These are phyloP conservation scores for Chaetomium fimeti DNA, from an alignment of 495 filamentous ascomycete species.

Conservation along the genomic window DNA sequence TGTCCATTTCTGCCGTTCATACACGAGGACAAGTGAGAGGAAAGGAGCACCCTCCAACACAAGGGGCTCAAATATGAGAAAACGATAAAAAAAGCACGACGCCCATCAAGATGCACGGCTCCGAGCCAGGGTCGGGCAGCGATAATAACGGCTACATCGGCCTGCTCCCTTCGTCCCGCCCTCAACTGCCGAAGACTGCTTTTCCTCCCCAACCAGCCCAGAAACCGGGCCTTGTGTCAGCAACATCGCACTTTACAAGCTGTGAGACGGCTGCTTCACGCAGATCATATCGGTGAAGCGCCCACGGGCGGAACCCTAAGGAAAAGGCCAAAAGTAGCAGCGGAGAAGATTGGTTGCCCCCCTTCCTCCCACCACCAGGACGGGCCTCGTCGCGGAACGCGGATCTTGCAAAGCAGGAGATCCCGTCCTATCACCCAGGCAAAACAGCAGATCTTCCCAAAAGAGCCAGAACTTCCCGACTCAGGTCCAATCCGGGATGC, in stretches of 20 bases:
- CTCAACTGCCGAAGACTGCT: constrained; percentile 1
- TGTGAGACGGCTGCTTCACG: constrained; percentile 8
- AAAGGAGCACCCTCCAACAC: not conserved
- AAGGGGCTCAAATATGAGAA: not conserved
- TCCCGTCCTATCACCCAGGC: not conserved
- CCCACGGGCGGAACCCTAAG: not conserved
- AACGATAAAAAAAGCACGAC: not conserved
- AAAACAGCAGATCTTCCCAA: constrained; percentile 9
- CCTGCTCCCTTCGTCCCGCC: not conserved
- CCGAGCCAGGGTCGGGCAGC: not conserved
- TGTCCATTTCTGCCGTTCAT: not conserved
- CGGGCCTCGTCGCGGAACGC: not conserved
- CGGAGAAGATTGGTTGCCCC: not conserved
- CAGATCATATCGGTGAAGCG: constrained; percentile 2
- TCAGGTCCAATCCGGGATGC: not conserved
- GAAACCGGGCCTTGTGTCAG: constrained; percentile 9
- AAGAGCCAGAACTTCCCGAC: not conserved
- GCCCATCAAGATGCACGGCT: not conserved
- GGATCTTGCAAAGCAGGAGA: not conserved
- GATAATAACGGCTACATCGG: not conserved
- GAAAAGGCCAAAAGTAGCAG: not conserved
- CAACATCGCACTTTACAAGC: not conserved
- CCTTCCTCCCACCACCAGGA: not conserved
- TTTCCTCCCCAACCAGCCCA: not conserved
- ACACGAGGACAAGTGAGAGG: not conserved